phyloP scores from a whole-genome alignment of 805 yeast genomes.

The Sugiyamaella floridensis region DNA sequence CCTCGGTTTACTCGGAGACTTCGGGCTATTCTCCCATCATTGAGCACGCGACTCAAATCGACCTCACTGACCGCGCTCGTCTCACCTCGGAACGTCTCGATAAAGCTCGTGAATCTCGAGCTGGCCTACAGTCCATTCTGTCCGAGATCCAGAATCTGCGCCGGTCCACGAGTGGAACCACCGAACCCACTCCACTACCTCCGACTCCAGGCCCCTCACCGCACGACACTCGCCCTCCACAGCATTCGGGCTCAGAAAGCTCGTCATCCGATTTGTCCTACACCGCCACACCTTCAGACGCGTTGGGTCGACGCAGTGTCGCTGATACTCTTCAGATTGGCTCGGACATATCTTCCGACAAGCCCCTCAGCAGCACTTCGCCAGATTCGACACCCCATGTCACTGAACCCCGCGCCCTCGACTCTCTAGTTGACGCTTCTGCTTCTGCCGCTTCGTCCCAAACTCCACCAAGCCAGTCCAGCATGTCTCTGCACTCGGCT shows the following conservation, averaged over 20 bases:
- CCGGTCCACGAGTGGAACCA: constrained; percentile 9
- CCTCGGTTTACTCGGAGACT: constrained; percentile 14
- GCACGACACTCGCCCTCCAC: neutral
- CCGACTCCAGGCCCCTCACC: constrained; percentile 4
- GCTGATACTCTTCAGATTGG: too few relatives aligned
- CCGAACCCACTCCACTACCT: neutral
- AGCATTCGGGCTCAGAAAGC: neutral
- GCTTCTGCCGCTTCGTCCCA: neutral
- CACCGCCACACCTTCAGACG: neutral
- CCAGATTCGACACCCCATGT: too few relatives aligned
- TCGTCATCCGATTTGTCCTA: neutral
- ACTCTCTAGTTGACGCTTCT: too few relatives aligned
- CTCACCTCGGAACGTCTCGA: constrained; percentile 6
- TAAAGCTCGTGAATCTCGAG: constrained; percentile 13
- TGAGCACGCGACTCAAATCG: constrained; percentile 18
- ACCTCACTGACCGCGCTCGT: constrained; percentile 6
- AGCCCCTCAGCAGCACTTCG: too few relatives aligned
- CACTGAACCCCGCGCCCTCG: too few relatives aligned
- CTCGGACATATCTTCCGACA: too few relatives aligned
- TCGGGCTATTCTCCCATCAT: constrained; percentile 18
- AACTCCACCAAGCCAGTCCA: neutral
- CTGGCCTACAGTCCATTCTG: constrained; percentile 15
- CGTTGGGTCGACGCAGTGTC: neutral
- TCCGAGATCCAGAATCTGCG: constrained; percentile 14
- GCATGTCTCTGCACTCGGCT: neutral